phyloP scores from a whole-genome alignment of 2,329 filamentous ascomycete genomes.

The Fusarium agapanthi region DNA sequence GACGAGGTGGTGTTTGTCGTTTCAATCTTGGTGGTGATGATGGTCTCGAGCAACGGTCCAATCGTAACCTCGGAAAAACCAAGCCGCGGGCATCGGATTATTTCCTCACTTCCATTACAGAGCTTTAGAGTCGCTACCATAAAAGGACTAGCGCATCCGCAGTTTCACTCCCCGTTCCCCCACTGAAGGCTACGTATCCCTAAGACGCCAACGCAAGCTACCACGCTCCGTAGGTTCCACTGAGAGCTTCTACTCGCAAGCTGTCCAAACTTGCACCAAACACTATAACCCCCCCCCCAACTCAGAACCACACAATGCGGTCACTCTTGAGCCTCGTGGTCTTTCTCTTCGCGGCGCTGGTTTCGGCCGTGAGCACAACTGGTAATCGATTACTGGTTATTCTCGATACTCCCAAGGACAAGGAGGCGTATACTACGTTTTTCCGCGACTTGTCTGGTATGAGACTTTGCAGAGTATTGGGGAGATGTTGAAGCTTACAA shows the following conservation, averaged over 20 bases:
- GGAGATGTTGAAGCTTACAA: slow-evolving; percentile 27
- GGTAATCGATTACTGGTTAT: slow-evolving; percentile 86
- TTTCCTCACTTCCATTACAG: background rate
- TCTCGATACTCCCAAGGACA: slow-evolving; percentile 82
- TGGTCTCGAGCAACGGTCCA: slow-evolving; percentile 34
- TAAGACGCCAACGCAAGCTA: slow-evolving; percentile 43
- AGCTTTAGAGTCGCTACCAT: background rate
- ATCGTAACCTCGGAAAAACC: slow-evolving; percentile 45
- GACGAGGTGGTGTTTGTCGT: slow-evolving; percentile 38
- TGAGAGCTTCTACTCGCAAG: slow-evolving; percentile 38
- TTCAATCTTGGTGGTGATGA: slow-evolving; percentile 36
- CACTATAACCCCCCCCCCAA: slow-evolving; percentile 11
- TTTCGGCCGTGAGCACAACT: slow-evolving; percentile 79
- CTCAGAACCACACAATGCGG: slow-evolving; percentile 65
- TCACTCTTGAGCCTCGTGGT: slow-evolving; percentile 76
- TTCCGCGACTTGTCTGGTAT: slow-evolving; percentile 75
- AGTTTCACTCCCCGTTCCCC: slow-evolving; percentile 3
- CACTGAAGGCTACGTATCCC: slow-evolving; percentile 51
- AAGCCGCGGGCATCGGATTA: slow-evolving; percentile 43
- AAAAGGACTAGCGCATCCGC: slow-evolving; percentile 17
- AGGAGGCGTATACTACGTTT: slow-evolving; percentile 84
- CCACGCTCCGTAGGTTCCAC: slow-evolving; percentile 15
- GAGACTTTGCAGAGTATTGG: background rate
- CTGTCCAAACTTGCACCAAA: slow-evolving; percentile 37
- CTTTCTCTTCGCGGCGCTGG: slow-evolving; percentile 71